These are phyloP conservation scores for Backusella morwellensis DNA, from an alignment of 192 early-diverging fungal genomes.

Conservation along the genomic window DNA sequence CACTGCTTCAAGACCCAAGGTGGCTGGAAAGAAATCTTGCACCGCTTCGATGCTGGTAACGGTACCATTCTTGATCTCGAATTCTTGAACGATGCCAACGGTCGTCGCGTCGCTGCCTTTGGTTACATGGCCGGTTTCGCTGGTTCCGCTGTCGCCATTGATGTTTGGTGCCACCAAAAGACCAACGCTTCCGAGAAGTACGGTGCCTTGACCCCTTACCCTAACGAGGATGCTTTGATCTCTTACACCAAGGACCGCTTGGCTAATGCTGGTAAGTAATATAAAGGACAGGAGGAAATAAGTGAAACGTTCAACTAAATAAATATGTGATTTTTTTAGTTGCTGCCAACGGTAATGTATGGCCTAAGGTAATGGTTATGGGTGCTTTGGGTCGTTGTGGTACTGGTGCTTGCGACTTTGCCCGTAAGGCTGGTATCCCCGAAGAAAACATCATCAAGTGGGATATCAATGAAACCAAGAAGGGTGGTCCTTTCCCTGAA, in stretches of 20 bases:
- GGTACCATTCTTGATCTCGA: slow-evolving; percentile 92
- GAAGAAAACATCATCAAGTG: slow-evolving; percentile 88
- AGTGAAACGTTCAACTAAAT: neutral
- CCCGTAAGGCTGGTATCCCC: slow-evolving; percentile 78
- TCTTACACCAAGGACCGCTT: slow-evolving; percentile 64
- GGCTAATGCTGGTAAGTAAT: slow-evolving; percentile 51
- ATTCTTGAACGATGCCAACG: slow-evolving; percentile 82
- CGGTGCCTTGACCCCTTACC: slow-evolving; percentile 79
- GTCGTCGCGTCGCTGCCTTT: slow-evolving; percentile 93
- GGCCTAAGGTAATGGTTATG: slow-evolving; percentile 94
- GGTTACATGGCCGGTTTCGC: slow-evolving; percentile 98
- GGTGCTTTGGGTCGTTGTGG: slow-evolving; percentile 97
- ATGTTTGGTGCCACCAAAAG: slow-evolving; percentile 88
- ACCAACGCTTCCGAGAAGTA: slow-evolving; percentile 53
- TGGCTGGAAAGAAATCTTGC: slow-evolving; percentile 90
- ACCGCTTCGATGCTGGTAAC: slow-evolving; percentile 80
- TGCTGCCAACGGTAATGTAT: slow-evolving; percentile 55
- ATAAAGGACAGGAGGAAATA: neutral
- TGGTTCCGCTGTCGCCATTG: slow-evolving; percentile 87
- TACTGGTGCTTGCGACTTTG: slow-evolving; percentile 82
- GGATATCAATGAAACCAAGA: slow-evolving; percentile 93
- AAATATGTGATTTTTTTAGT: slow-evolving; percentile 12
- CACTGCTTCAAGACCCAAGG: slow-evolving; percentile 97
- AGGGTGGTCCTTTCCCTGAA: slow-evolving; percentile 90
- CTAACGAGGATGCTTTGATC: slow-evolving; percentile 81